A percentile compares a stretch with the other conserved stretches of the same genome.
phyloP scores from a whole-genome alignment of 176 grass and related monocot genomes.

The Pontederia crassipes region DNA sequence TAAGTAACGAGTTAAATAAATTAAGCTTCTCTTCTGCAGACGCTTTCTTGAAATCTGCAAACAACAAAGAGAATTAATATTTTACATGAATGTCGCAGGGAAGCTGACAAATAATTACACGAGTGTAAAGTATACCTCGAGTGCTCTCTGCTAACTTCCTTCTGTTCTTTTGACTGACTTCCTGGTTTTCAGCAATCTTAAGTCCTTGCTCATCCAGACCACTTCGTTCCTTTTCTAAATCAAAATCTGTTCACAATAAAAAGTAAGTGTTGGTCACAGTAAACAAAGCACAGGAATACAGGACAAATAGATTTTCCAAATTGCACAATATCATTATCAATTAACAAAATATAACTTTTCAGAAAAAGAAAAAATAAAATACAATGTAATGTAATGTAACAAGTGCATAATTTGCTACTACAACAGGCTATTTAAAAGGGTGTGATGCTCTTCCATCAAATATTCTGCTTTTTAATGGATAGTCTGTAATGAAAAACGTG shows the following conservation, averaged over 20 bases:
- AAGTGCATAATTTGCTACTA: too few relatives aligned
- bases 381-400: too few relatives aligned
- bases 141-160: constrained; percentile 93
- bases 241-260: constrained; percentile 42
- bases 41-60: constrained; percentile 90
- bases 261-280: not conserved
- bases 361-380: too few relatives aligned
- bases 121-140: constrained; percentile 23
- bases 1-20: constrained; percentile 94
- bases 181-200: constrained; percentile 97
- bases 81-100: not conserved
- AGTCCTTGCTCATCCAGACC: constrained; percentile 95
- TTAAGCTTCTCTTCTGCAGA: constrained; percentile 75
- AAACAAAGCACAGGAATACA: too few relatives aligned
- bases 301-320: too few relatives aligned
- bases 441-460: too few relatives aligned
- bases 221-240: constrained; percentile 97
- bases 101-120: not conserved
- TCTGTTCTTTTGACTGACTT: constrained; percentile 95
- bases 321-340: too few relatives aligned
- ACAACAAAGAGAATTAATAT: not conserved
- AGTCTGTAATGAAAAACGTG: too few relatives aligned
- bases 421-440: too few relatives aligned
- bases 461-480: too few relatives aligned
- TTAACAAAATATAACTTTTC: too few relatives aligned